Evolutionary conservation across 345 rosid species (phyloP).

Genomic region (Populus davidiana): DNA sequence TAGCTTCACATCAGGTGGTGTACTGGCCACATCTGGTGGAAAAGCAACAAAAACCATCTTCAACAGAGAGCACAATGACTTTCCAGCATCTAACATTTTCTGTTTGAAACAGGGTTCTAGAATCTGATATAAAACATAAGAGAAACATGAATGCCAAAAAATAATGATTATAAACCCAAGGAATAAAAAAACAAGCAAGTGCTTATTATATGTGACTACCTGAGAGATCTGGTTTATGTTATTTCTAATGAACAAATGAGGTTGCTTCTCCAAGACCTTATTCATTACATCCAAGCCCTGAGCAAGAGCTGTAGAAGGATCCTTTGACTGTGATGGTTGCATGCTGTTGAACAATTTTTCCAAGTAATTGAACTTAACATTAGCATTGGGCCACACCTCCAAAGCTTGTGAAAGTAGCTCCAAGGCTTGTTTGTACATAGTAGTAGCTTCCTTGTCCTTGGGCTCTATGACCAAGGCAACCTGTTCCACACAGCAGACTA

Average conservation of each 20-base stretch:
- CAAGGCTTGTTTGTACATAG: conserved; percentile 88
- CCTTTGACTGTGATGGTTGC: conserved; percentile 93
- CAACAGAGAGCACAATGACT: conserved; percentile 85
- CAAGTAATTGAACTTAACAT: conserved; percentile 93
- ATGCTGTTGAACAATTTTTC: conserved; percentile 82
- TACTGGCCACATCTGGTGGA: conserved; percentile 67
- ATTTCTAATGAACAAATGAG: conserved; percentile 86
- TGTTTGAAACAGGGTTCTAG: conserved; percentile 95
- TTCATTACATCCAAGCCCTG: conserved; percentile 99
- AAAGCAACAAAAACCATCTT: conserved; percentile 92
- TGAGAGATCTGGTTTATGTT: conserved; percentile 90
- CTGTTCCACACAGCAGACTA: conserved; percentile 40
- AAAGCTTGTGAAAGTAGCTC: conserved; percentile 92
- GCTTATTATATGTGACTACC: conserved; percentile 36
- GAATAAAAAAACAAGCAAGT: conserved; percentile 8
- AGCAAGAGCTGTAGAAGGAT: conserved; percentile 93
- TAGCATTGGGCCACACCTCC: conserved; percentile 98
- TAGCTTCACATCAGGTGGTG: conserved; percentile 70
- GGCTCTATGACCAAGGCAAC: conserved; percentile 99
- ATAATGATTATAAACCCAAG: background rate
- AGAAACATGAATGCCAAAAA: conserved; percentile 9
- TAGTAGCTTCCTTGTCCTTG: conserved; percentile 92
- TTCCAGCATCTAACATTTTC: conserved; percentile 92
- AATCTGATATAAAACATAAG: conserved; percentile 46
- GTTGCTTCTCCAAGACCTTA: conserved; percentile 95